phyloP scores from a whole-genome alignment of 768 basidiomycete species.

The Calocera viscosa region DNA sequence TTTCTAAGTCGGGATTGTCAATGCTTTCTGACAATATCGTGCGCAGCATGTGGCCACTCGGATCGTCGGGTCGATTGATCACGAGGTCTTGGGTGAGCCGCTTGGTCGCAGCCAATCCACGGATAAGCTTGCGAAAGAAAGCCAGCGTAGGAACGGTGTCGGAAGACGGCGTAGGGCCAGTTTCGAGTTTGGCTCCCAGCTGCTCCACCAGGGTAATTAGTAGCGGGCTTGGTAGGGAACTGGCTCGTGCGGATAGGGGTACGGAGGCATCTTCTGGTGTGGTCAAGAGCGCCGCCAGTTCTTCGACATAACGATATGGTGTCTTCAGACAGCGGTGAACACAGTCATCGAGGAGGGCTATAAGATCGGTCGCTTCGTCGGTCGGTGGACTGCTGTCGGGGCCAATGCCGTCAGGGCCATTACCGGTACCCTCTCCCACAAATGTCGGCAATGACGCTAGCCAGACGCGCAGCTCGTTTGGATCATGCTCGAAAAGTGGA shows the following conservation, averaged over 20 bases:
- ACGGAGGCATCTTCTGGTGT: constrained; percentile 1
- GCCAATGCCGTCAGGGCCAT: too few species aligned
- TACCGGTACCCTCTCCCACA: constrained; percentile 25
- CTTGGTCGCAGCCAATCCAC: constrained; percentile 46
- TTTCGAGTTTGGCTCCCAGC: constrained; percentile 50
- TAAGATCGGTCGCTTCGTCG: constrained; percentile 45
- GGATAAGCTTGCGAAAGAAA: constrained; percentile 52
- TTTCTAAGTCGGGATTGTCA: too few species aligned
- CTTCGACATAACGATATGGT: constrained; percentile 78
- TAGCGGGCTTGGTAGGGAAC: constrained; percentile 47
- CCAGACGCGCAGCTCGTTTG: constrained; percentile 62
- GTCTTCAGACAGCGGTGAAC: constrained; percentile 67
- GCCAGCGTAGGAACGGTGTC: constrained; percentile 50
- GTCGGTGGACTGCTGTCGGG: constrained; percentile 38
- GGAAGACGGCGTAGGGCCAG: constrained; percentile 42
- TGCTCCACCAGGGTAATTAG: constrained; percentile 74
- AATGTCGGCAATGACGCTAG: constrained; percentile 46
- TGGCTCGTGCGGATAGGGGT: background rate
- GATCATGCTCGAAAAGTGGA: constrained; percentile 68
- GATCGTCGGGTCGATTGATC: background rate
- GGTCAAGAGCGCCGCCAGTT: constrained; percentile 33
- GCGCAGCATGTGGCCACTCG: too few species aligned
- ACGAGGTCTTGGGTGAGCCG: constrained; percentile 13
- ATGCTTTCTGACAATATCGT: too few species aligned
- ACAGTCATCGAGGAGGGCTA: constrained; percentile 75